Conservation (phyloP, 2,329 filamentous ascomycete species). For the Sphaerulina musiva region DNA sequence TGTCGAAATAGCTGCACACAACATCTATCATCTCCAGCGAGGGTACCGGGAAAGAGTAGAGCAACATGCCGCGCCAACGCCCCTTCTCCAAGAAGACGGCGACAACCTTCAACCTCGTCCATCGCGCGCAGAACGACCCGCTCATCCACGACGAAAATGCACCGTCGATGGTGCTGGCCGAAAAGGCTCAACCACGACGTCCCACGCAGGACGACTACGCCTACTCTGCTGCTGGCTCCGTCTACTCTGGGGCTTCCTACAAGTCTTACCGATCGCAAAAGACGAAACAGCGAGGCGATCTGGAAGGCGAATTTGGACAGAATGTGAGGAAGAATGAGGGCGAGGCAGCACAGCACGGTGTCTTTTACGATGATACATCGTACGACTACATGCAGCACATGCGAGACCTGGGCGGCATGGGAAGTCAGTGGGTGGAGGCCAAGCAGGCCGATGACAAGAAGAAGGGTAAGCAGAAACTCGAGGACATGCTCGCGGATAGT, state of each 20-base stretch:
- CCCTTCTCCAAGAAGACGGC: constrained; percentile 90
- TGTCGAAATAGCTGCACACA: background rate
- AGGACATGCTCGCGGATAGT: constrained; percentile 65
- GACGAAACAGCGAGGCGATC: constrained; percentile 55
- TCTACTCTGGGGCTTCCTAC: constrained; percentile 32
- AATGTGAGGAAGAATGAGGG: constrained; percentile 81
- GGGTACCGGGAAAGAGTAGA: background rate
- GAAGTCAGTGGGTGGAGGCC: constrained; percentile 74
- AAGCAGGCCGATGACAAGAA: constrained; percentile 48
- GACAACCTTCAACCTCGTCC: constrained; percentile 87
- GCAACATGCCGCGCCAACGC: constrained; percentile 64
- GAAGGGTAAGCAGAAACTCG: constrained; percentile 68
- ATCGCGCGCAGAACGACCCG: constrained; percentile 94
- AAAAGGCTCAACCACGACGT: constrained; percentile 36
- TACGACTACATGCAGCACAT: constrained; percentile 99
- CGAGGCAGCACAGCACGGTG: constrained; percentile 86
- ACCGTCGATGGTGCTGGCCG: constrained; percentile 85
- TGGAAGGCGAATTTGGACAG: constrained; percentile 66
- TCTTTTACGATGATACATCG: constrained; percentile 89
- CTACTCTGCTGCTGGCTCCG: constrained; percentile 27
- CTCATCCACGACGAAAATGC: constrained; percentile 87
- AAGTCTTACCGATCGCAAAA: constrained; percentile 29
- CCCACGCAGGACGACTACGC: constrained; percentile 25
- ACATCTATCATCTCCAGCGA: background rate
- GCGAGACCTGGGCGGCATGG: constrained; percentile 64